Evolutionary conservation across 2,329 filamentous ascomycete species (phyloP).

Genomic region (Botryosphaeria agaves): DNA sequence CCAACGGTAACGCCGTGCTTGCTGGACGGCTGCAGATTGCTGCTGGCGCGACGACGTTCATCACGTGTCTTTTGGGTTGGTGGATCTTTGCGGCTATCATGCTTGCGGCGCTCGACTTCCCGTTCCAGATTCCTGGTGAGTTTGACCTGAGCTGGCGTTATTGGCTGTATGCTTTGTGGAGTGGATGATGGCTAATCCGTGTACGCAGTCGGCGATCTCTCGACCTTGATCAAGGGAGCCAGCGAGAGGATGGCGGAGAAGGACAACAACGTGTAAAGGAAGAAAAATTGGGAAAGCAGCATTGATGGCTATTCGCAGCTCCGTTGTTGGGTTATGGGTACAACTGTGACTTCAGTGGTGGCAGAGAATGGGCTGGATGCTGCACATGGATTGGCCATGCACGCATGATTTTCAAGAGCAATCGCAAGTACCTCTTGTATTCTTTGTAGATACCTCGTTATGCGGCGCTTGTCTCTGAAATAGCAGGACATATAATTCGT

Average conservation of each 20-base stretch:
- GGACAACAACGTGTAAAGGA: slow-evolving; percentile 5
- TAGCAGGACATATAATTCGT: no score
- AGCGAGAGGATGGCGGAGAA: slow-evolving; percentile 16
- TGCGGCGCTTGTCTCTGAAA: no score
- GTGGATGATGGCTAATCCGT: slow-evolving; percentile 2
- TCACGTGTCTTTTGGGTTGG: slow-evolving; percentile 30
- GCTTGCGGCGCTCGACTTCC: slow-evolving; percentile 35
- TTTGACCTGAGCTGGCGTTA: slow-evolving; percentile 1
- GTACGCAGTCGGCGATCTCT: slow-evolving; percentile 24
- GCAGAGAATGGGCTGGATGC: no score
- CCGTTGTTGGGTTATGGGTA: no score
- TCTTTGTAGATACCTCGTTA: no score
- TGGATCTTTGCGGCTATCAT: slow-evolving; percentile 38
- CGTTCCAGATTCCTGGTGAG: slow-evolving; percentile 29
- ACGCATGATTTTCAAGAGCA: no score
- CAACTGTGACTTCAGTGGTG: no score
- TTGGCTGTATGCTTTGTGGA: slow-evolving; percentile 1
- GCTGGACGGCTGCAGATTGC: slow-evolving; percentile 16
- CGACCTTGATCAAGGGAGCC: slow-evolving; percentile 25
- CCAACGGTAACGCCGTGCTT: slow-evolving; percentile 16
- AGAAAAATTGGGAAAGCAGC: no score
- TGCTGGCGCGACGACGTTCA: slow-evolving; percentile 31
- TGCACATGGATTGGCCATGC: no score
- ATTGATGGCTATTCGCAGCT: no score
- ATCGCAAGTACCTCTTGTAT: no score